Conservation (phyloP, 2,329 filamentous ascomycete species). For the Xylaria sp. region DNA sequence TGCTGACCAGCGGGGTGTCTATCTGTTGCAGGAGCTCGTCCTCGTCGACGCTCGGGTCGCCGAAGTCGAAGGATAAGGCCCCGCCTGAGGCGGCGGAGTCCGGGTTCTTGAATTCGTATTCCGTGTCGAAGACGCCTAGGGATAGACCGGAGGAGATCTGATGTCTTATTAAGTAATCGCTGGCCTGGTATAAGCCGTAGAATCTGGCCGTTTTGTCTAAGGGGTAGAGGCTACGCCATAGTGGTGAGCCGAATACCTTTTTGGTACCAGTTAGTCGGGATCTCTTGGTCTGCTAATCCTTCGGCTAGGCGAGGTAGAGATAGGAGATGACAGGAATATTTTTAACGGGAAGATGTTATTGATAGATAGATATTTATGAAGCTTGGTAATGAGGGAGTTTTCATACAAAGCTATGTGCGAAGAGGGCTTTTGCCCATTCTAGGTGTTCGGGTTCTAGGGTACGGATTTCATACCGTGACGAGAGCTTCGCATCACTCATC, state of each 20-base stretch:
- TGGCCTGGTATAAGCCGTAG: slow-evolving; percentile 29
- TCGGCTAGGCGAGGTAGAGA: not conserved
- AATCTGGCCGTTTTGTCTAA: slow-evolving; percentile 19
- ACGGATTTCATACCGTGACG: slow-evolving; percentile 32
- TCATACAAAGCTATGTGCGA: slow-evolving; percentile 35
- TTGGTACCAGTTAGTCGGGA: not conserved
- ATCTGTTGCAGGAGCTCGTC: slow-evolving; percentile 18
- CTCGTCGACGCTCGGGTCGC: slow-evolving; percentile 9
- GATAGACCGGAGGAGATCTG: slow-evolving; percentile 30
- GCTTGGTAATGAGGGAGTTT: not conserved
- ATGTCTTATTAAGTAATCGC: slow-evolving; percentile 24
- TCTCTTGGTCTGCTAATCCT: not conserved
- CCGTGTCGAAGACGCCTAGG: slow-evolving; percentile 30
- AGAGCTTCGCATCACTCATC: slow-evolving; percentile 26
- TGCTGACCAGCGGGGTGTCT: slow-evolving; percentile 30
- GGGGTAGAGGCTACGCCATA: slow-evolving; percentile 31
- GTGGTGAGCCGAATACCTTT: slow-evolving; percentile 31
- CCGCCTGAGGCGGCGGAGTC: slow-evolving; percentile 14
- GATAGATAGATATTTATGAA: not conserved
- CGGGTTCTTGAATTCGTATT: slow-evolving; percentile 22
- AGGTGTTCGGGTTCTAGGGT: slow-evolving; percentile 24
- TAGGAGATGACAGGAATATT: not conserved
- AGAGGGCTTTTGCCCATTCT: slow-evolving; percentile 32
- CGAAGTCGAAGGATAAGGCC: slow-evolving; percentile 13
- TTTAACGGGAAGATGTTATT: not conserved